Evolutionary conservation across 176 grass and related monocot genomes (phyloP).

Genomic region (Rhipidocladum racemiflorum): DNA sequence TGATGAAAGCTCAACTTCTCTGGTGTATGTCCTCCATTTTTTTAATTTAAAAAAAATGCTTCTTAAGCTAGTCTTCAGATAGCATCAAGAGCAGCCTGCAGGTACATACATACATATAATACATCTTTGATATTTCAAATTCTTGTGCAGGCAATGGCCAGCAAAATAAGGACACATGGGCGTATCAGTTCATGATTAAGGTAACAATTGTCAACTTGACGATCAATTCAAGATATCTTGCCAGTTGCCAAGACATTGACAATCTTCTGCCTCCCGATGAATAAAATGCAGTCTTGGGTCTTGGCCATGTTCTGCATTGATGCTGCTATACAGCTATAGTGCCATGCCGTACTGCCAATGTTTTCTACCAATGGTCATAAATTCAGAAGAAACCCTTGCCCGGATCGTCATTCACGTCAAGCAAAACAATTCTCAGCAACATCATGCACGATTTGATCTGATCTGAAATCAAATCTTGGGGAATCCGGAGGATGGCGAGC

Average conservation of each 20-base stretch:
- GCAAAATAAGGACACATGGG: not conserved
- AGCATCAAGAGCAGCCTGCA: not conserved
- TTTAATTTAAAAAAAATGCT: not conserved
- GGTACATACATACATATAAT: not conserved
- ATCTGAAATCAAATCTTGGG: conserved; percentile 23
- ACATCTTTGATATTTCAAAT: conserved; percentile 18
- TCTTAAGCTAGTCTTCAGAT: not conserved
- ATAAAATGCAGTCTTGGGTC: not conserved
- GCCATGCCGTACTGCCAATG: not conserved
- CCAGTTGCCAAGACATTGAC: conserved; percentile 10
- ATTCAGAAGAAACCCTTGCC: not conserved
- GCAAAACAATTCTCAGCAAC: conserved; percentile 1
- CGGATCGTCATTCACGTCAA: not conserved
- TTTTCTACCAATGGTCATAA: not conserved
- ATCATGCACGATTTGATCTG: conserved; percentile 22
- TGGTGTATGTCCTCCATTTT: conserved; percentile 12
- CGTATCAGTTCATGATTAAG: not conserved
- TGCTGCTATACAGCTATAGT: not conserved
- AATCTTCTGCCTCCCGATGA: not conserved
- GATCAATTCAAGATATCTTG: conserved; percentile 26
- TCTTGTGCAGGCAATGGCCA: conserved; percentile 17
- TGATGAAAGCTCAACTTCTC: not conserved
- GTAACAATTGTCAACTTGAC: conserved; percentile 14
- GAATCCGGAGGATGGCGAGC: conserved; percentile 15
- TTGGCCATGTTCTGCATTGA: not conserved